phyloP scores from a whole-genome alignment of 2,329 filamentous ascomycete species.

The Colletotrichum lupini region DNA sequence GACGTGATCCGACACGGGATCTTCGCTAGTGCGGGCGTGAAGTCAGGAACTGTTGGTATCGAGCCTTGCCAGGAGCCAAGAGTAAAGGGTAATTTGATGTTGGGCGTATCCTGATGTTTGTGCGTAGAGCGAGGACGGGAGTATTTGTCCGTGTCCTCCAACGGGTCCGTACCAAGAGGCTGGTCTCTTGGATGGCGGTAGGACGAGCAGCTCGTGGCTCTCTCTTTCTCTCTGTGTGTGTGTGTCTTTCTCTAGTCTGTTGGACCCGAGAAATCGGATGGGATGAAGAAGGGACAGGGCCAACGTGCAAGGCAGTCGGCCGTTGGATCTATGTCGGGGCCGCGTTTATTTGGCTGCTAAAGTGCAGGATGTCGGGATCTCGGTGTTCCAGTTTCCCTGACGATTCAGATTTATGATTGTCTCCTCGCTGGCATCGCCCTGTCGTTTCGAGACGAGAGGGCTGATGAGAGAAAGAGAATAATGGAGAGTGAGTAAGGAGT shows the following conservation, averaged over 20 bases:
- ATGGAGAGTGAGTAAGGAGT: not conserved
- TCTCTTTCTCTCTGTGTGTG: not conserved
- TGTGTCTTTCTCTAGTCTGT: not conserved
- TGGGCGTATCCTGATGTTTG: not conserved
- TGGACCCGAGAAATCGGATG: slow-evolving; percentile 22
- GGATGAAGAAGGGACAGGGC: slow-evolving; percentile 20
- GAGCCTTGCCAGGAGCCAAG: slow-evolving; percentile 22
- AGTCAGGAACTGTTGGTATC: slow-evolving; percentile 27
- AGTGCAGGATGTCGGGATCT: not conserved
- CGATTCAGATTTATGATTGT: slow-evolving; percentile 1
- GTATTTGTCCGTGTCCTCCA: slow-evolving; percentile 16
- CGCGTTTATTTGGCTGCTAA: slow-evolving; percentile 9
- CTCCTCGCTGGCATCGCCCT: slow-evolving; percentile 20
- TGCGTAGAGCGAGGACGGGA: not conserved
- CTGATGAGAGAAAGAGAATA: not conserved
- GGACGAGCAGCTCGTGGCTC: slow-evolving; percentile 18
- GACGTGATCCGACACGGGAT: slow-evolving; percentile 37
- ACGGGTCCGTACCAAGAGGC: slow-evolving; percentile 9
- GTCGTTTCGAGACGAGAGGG: slow-evolving; percentile 7
- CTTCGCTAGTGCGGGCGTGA: slow-evolving; percentile 40
- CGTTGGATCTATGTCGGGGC: slow-evolving; percentile 10
- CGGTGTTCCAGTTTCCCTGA: not conserved
- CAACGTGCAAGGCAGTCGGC: slow-evolving; percentile 1
- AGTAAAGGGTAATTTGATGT: not conserved
- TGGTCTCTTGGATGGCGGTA: slow-evolving; percentile 12